Base-by-base conservation (phyloP, 2,329 filamentous ascomycete genomes). In the Sporothrix dimorphospora region DNA sequence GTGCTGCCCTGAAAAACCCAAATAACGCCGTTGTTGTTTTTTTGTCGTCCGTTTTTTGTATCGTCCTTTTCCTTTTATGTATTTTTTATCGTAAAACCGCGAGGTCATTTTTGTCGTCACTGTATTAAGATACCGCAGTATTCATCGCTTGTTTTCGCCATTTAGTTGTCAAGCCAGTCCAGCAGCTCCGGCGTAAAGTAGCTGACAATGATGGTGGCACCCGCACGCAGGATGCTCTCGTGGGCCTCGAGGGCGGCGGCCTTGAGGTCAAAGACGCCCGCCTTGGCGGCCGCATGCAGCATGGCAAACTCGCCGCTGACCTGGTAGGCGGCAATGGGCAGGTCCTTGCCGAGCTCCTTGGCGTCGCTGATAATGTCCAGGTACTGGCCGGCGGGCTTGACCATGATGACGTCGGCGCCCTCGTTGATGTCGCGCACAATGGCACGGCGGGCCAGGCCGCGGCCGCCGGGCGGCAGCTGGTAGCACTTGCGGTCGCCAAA, bases 401-500 rank as follows among this genome's bases (percentile, higher is more conserved):
- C 96, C 95, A 99, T 98, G 82, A 99, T 97, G 77, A 98, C 94
- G 79, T 99, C 96, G 24, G 96, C 96, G 34, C 96, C 96, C 83
- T 99, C 96, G 75, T 87, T 88, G 76, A 99, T 95, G 80, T 99
- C 96, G 76, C 96, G 89, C 53, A 90, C 84, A 75, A 99, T 98
- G 66, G 96, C 96, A 76, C 96, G 90, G 75, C 96, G 90, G 19
- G 96, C 96, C 59, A 99, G 89, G 45, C 96, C 96, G 68, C 96
- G 91, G 34, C 94, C 96, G 74, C 94, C 94, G 0, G 94, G 94
- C 1, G 96, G 96, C 12, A 99, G 88, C 84, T 99, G 96, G 84
- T 99, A 99, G 88, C 96, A 98, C 81, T 92, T 91, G 77, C 96
- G 90, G 83, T 99, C 96, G 75, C 96, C 96, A 78, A 98, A 98